A percentile compares a stretch with the other conserved stretches of the same genome.
Conservation (phyloP, 768 basidiomycete species). For the Boletellus ananiceps region DNA sequence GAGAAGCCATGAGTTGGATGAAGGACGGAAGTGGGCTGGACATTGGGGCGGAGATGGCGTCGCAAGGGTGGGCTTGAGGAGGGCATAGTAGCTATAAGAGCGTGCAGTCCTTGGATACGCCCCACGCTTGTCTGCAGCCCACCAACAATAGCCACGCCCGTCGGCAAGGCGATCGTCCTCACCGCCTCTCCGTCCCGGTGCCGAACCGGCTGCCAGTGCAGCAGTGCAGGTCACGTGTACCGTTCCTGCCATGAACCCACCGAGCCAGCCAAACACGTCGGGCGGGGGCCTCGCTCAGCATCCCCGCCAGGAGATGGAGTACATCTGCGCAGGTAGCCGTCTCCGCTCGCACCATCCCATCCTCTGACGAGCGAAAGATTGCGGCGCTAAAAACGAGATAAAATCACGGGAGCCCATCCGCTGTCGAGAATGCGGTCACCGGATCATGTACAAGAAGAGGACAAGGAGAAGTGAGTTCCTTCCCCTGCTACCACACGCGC, state of each 20-base stretch:
- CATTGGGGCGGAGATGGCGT: constrained; percentile 42
- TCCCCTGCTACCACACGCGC: not conserved
- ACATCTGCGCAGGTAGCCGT: constrained; percentile 74
- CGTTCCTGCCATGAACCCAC: constrained; percentile 37
- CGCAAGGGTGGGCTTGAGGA: constrained; percentile 15
- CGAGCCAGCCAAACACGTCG: constrained; percentile 27
- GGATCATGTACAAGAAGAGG: constrained; percentile 98
- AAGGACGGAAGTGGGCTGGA: constrained; percentile 74
- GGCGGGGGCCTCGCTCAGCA: constrained; percentile 33
- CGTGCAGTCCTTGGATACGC: constrained; percentile 28
- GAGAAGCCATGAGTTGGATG: constrained; percentile 79
- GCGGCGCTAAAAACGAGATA: constrained; percentile 89
- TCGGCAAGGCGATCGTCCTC: constrained; percentile 57
- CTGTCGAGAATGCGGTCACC: constrained; percentile 94
- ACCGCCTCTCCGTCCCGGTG: constrained; percentile 14
- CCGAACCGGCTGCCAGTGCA: too few relatives aligned
- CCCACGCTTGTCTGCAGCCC: constrained; percentile 32
- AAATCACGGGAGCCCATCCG: constrained; percentile 89
- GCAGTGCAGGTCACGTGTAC: constrained; percentile 13
- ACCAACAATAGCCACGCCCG: constrained; percentile 43
- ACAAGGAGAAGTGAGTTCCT: constrained; percentile 77
- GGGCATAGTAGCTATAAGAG: constrained; percentile 27
- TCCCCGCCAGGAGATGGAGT: constrained; percentile 70
- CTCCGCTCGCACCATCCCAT: constrained; percentile 1
- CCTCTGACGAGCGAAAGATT: constrained; percentile 51